Evolutionary conservation across 495 filamentous ascomycete species (phyloP).

Genomic region (Aspergillus haitiensis): DNA sequence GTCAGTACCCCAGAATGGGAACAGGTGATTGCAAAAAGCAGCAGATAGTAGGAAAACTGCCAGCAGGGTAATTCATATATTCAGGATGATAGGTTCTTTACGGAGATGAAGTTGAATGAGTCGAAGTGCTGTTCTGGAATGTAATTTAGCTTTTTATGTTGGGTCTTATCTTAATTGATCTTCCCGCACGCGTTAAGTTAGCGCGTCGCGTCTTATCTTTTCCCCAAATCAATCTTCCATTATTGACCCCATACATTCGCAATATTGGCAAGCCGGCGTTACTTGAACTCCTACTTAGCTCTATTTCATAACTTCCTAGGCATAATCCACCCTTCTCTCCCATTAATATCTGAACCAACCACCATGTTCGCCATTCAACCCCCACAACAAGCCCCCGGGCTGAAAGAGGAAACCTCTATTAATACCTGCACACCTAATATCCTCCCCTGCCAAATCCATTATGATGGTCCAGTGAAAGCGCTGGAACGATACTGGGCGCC

Average conservation of each 20-base stretch:
- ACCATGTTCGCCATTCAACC: conserved; percentile 44
- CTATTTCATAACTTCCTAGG: too few species aligned
- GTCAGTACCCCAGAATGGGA: too few species aligned
- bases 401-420: conserved; percentile 18
- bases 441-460: conserved; percentile 79
- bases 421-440: conserved; percentile 65
- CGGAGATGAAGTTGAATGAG: too few species aligned
- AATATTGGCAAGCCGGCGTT: not conserved
- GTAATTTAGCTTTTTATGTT: too few species aligned
- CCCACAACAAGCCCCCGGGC: conserved; percentile 24
- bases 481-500: conserved; percentile 73
- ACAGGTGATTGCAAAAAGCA: too few species aligned
- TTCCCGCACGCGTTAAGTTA: conserved; percentile 13
- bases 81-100: too few species aligned
- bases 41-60: too few species aligned
- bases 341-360: not conserved
- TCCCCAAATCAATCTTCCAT: not conserved
- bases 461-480: conserved; percentile 69
- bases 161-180: too few species aligned
- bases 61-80: too few species aligned
- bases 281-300: not conserved
- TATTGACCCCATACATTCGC: not conserved
- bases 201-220: conserved; percentile 38
- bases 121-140: too few species aligned
- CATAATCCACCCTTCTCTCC: not conserved